Base-by-base conservation (phyloP, 169 alveolate species). In the Neospora caninum region DNA sequence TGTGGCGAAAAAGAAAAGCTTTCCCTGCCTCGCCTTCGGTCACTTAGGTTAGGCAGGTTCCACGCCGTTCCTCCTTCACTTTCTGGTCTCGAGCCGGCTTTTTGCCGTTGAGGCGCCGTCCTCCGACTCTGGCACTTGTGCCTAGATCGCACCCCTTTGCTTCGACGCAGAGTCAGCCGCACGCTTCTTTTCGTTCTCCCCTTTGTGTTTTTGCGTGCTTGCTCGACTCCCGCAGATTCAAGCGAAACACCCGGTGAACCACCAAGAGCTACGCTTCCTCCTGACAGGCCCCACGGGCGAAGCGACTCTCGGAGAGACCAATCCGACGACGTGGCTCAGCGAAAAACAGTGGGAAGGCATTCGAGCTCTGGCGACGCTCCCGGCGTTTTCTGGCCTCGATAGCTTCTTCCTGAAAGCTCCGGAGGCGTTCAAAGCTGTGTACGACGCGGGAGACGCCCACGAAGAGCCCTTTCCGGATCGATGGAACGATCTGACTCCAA, bases 251-350 rank as follows among this genome's bases (percentile, higher is more conserved):
- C 95, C 95, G 4, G 93, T 89, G 34, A 99, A 98, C 92, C 97
- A 95, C 80, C 96, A 96, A 2, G 98, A 98, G 96, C 98, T 99
- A 98, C 97, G 99, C 88, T 98, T 98, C 92, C 97, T 98, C 86
- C 96, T 98, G 91, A 98, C 99, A 36, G 99, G 99, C 2, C 99
- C 99, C 25, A 95, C 98, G 20, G 99, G 98, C 73, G 98, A 98
- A 82, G 96, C 97, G 43, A 96, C 97, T 89, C 97, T 96, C 29
- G 94, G 93, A n/a, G 91, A 92, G 42, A 91, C 82, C 34, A 98
- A 98, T 95, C 99, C 99, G 0, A 97, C 98, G 36, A 95, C 94
- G 34, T 98, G 99, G 99, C 97, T 98, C 36, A 97, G 98, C 82
- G 98, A 97, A 41, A 96, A 97, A 89, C 97, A 97, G 92, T 98